Percentiles rank a stretch among this genome's conserved stretches.
Evolutionary conservation across 116 monocot species (phyloP).

Genomic region (Phalaenopsis hybrid): DNA sequence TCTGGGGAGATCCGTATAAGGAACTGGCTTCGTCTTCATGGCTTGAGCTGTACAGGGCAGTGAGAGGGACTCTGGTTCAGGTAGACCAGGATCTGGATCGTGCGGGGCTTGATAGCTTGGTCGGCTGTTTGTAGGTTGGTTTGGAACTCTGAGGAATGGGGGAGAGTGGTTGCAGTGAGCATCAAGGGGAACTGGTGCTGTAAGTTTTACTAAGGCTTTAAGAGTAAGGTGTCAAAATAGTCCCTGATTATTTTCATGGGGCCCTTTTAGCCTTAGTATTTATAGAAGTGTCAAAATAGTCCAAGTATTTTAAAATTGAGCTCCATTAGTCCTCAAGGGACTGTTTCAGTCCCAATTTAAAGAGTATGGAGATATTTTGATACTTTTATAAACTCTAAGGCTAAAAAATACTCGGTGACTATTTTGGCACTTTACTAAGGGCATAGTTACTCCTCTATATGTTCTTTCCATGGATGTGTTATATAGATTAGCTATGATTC

Average conservation of each 20-base stretch:
- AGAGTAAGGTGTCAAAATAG: no score
- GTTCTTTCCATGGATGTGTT: background rate
- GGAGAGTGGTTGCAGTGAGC: constrained; percentile 2
- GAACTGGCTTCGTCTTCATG: constrained; percentile 33
- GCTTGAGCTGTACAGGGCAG: constrained; percentile 68
- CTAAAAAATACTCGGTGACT: no score
- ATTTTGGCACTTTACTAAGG: background rate
- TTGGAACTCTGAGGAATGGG: background rate
- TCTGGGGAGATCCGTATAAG: constrained; percentile 20
- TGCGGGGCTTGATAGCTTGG: constrained; percentile 21
- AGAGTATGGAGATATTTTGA: no score
- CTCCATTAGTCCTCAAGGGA: no score
- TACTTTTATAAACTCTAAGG: no score
- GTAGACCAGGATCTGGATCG: constrained; percentile 6
- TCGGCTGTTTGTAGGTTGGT: constrained; percentile 34
- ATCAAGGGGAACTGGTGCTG: constrained; percentile 4
- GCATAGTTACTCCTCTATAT: constrained; percentile 3
- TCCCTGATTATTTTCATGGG: no score
- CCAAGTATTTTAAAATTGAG: no score
- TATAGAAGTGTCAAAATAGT: no score
- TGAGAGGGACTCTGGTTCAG: constrained; percentile 42
- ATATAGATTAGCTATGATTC: background rate
- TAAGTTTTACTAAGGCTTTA: background rate
- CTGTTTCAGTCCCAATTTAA: no score
- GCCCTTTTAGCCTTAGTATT: no score